phyloP scores from a whole-genome alignment of 345 rosid genomes.

The Erysimum cheiranthoides region DNA sequence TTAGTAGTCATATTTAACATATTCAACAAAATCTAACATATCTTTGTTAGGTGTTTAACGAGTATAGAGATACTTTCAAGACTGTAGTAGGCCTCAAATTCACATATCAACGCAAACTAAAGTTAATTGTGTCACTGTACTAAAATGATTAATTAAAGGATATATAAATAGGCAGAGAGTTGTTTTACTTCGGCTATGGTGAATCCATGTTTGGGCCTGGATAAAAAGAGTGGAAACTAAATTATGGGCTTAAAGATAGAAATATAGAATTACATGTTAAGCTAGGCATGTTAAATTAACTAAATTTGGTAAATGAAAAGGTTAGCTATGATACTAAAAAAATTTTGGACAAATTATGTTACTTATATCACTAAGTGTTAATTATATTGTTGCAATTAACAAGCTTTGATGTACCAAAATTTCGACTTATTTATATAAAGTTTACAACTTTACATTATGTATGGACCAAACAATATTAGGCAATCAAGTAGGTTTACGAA shows the following conservation, averaged over 20 bases:
- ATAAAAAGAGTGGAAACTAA: not conserved
- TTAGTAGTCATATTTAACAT: not conserved
- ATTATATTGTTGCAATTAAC: not conserved
- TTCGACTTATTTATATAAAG: not conserved
- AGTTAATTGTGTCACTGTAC: not conserved
- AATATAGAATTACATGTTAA: conserved; percentile 1
- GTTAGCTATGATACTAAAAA: not conserved
- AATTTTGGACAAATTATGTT: not conserved
- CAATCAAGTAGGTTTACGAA: not conserved
- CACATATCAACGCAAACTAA: not conserved
- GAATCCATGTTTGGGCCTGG: conserved; percentile 24
- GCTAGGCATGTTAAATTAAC: not conserved
- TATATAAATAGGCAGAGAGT: not conserved
- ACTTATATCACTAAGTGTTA: not conserved
- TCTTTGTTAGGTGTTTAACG: not conserved
- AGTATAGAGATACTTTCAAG: not conserved
- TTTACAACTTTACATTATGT: conserved; percentile 1
- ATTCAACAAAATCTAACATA: not conserved
- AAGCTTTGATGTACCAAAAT: not conserved
- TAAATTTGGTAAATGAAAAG: not conserved
- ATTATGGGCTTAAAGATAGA: conserved; percentile 29
- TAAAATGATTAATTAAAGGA: conserved; percentile 1
- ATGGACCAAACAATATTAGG: not conserved
- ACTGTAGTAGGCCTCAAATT: not conserved
- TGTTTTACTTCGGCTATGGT: not conserved